Percentiles rank a stretch among this genome's conserved stretches.
Evolutionary conservation across 805 yeast genomes (phyloP).

Genomic region (Tetrapisispora fleetii): DNA sequence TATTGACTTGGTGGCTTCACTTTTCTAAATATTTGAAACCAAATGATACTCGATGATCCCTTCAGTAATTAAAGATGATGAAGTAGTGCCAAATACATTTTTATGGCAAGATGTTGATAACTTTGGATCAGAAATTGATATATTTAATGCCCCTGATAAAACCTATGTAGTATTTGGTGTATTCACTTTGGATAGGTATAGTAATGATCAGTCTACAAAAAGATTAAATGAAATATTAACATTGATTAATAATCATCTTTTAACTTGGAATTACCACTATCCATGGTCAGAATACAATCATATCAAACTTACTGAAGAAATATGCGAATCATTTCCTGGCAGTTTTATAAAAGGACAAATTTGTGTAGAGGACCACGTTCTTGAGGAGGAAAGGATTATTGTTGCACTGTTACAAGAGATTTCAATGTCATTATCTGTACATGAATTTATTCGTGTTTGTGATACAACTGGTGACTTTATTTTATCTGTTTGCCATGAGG

Average conservation of each 20-base stretch:
- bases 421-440: slow-evolving; percentile 18
- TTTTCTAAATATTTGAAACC: not conserved
- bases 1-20: too few relatives aligned
- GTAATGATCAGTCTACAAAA: not conserved
- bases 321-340: not conserved
- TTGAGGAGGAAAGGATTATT: slow-evolving; percentile 39
- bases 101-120: slow-evolving; percentile 20
- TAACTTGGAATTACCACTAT: slow-evolving; percentile 32
- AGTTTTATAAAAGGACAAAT: slow-evolving; percentile 24
- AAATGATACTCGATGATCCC: not conserved
- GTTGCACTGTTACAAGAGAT: slow-evolving; percentile 33
- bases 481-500: slow-evolving; percentile 40
- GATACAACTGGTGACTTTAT: slow-evolving; percentile 52
- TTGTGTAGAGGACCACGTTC: slow-evolving; percentile 34
- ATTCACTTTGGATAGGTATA: slow-evolving; percentile 17
- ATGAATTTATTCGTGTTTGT: slow-evolving; percentile 36
- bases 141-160: slow-evolving; percentile 15
- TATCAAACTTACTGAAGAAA: slow-evolving; percentile 15
- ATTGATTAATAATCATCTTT: slow-evolving; percentile 5
- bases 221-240: slow-evolving; percentile 1
- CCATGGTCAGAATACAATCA: slow-evolving; percentile 34
- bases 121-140: slow-evolving; percentile 8
- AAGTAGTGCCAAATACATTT: slow-evolving; percentile 3
- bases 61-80: not conserved
- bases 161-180: slow-evolving; percentile 23